Evolutionary conservation across 2,329 filamentous ascomycete species (phyloP).

Genomic region (Parafenestella ontariensis): DNA sequence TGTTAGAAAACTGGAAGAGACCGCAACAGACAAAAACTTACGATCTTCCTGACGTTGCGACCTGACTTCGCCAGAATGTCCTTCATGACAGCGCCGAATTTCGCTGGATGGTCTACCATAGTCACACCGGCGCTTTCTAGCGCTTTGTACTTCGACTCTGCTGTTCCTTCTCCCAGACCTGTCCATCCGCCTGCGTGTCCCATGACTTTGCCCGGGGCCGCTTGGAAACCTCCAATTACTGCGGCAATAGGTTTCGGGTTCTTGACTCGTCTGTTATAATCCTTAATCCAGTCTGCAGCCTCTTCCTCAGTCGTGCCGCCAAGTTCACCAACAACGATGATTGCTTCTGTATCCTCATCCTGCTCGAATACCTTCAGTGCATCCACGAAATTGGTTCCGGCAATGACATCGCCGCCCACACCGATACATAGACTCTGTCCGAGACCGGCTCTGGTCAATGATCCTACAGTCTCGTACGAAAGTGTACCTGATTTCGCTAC

Average conservation of each 20-base stretch:
- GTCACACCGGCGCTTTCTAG: constrained; percentile 71
- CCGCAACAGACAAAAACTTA: constrained; percentile 19
- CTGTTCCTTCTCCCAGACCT: constrained; percentile 69
- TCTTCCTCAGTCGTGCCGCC: constrained; percentile 74
- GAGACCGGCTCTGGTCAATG: constrained; percentile 74
- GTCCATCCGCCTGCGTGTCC: constrained; percentile 80
- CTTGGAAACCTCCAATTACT: constrained; percentile 70
- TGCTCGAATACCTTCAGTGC: constrained; percentile 70
- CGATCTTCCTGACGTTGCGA: constrained; percentile 50
- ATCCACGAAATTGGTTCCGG: constrained; percentile 77
- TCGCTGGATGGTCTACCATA: constrained; percentile 77
- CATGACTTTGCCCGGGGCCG: constrained; percentile 72
- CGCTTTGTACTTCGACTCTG: constrained; percentile 69
- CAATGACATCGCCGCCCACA: constrained; percentile 77
- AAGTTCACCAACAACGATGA: constrained; percentile 75
- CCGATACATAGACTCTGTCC: constrained; percentile 80
- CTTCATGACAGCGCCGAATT: constrained; percentile 74
- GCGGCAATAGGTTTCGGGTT: constrained; percentile 79
- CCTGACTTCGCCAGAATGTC: constrained; percentile 59
- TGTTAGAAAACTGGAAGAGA: neutral
- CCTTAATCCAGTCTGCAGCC: constrained; percentile 75
- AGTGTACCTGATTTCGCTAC: constrained; percentile 82
- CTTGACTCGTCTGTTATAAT: constrained; percentile 64
- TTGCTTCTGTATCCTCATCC: constrained; percentile 73
- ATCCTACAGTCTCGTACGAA: constrained; percentile 80